These are phyloP conservation scores for Podospora pseudoanserina DNA, from an alignment of 495 filamentous ascomycete species.

Conservation along the genomic window DNA sequence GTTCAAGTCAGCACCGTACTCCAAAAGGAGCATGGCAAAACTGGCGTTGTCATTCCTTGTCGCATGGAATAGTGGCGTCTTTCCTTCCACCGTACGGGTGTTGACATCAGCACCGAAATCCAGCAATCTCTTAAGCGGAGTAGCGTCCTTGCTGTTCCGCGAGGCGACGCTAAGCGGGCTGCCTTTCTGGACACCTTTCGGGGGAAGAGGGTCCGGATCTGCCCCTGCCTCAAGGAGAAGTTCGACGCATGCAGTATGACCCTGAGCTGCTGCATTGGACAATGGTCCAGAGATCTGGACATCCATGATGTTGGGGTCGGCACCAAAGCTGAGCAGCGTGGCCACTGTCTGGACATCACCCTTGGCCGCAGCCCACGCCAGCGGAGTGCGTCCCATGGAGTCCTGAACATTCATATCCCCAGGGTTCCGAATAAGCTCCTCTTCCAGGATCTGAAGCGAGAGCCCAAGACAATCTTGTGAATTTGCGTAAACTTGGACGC, in stretches of 20 bases:
- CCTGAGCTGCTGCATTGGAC: constrained; percentile 10
- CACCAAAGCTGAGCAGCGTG: constrained; percentile 15
- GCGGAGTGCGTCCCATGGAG: constrained; percentile 11
- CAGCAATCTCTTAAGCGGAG: constrained; percentile 12
- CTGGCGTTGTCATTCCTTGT: constrained; percentile 12
- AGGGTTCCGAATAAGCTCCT: not conserved
- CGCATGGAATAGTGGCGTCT: constrained; percentile 13
- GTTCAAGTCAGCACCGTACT: constrained; percentile 21
- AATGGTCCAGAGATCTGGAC: constrained; percentile 1
- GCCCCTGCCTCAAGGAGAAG: constrained; percentile 18
- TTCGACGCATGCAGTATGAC: constrained; percentile 14
- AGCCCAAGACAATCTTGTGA: not conserved
- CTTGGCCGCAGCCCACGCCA: constrained; percentile 12
- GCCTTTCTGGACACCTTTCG: constrained; percentile 8
- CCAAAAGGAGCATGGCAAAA: constrained; percentile 15
- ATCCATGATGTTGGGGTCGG: constrained; percentile 18
- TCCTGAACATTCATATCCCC: not conserved
- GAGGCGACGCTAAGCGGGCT: constrained; percentile 19
- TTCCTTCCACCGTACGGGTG: constrained; percentile 9
- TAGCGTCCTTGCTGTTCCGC: constrained; percentile 15
- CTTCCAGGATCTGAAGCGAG: not conserved
- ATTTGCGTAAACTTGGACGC: constrained; percentile 1
- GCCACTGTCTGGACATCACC: constrained; percentile 12
- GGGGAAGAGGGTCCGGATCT: constrained; percentile 11
- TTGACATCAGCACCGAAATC: constrained; percentile 18